Percentiles rank a stretch among this genome's conserved stretches.
phyloP scores from a whole-genome alignment of 306 rosid genomes.

The Vigna nakashimae region DNA sequence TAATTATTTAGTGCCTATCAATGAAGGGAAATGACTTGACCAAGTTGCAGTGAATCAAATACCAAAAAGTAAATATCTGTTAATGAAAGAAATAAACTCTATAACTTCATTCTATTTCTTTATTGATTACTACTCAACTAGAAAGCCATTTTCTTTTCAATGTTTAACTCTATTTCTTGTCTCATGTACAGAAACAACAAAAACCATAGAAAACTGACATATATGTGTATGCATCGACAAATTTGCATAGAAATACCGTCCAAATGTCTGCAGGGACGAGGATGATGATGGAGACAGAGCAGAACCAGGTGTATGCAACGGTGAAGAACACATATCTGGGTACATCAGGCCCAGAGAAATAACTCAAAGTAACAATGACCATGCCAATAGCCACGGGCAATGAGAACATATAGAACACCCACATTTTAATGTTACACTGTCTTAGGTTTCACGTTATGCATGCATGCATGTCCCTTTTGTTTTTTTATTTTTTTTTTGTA shows the following conservation, averaged over 20 bases:
- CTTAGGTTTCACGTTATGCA: background rate
- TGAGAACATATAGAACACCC: constrained; percentile 94
- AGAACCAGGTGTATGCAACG: constrained; percentile 96
- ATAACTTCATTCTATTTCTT: too few species aligned
- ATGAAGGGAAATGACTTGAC: constrained; percentile 29
- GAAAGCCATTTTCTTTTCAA: background rate
- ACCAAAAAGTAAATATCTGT: background rate
- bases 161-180: constrained; percentile 10
- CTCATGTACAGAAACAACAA: constrained; percentile 26
- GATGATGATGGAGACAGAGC: constrained; percentile 89
- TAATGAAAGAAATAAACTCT: constrained; percentile 1
- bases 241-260: constrained; percentile 65
- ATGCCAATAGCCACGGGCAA: constrained; percentile 85
- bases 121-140: background rate
- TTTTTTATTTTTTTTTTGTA: background rate
- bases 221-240: background rate
- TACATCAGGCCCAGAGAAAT: constrained; percentile 91
- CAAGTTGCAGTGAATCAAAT: constrained; percentile 35
- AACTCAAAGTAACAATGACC: constrained; percentile 81
- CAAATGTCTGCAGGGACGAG: constrained; percentile 97
- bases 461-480: background rate
- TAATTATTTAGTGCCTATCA: constrained; percentile 46
- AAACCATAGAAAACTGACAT: constrained; percentile 1
- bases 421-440: constrained; percentile 58
- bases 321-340: constrained; percentile 85